Conservation (phyloP, 2,329 filamentous ascomycete genomes). For the Fusarium sp. region DNA sequence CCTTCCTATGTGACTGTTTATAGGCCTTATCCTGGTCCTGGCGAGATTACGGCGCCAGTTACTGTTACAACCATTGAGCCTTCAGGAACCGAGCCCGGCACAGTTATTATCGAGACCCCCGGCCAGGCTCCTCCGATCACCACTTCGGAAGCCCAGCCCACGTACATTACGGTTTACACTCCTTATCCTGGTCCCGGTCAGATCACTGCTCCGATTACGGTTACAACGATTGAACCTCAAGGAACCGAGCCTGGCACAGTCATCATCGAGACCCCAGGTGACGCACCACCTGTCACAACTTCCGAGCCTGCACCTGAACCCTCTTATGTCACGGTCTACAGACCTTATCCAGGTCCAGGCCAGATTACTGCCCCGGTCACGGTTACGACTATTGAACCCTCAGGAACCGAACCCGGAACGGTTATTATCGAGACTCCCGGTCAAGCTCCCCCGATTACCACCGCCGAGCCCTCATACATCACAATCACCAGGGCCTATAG, state of each 20-base stretch:
- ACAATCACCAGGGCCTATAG: neutral
- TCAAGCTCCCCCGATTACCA: neutral
- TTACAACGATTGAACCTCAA: neutral
- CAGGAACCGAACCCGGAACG: neutral
- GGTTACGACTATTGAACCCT: neutral
- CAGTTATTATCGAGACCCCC: conserved; percentile 28
- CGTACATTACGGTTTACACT: neutral
- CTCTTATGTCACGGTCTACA: neutral
- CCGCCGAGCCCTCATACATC: neutral
- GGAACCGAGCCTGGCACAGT: conserved; percentile 6
- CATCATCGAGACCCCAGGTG: conserved; percentile 6
- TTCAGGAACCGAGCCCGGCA: conserved; percentile 18
- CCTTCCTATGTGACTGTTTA: conserved; percentile 10
- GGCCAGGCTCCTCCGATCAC: neutral
- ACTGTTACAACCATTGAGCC: conserved; percentile 15
- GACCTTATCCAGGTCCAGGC: neutral
- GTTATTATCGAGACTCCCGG: conserved; percentile 11
- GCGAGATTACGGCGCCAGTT: conserved; percentile 11
- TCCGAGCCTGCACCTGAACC: neutral
- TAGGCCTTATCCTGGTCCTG: conserved; percentile 3
- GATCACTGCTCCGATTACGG: neutral
- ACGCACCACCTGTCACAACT: neutral
- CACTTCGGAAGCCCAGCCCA: neutral
- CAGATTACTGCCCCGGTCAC: neutral
- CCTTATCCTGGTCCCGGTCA: neutral